Conservation (phyloP, 1,284 basidiomycete genomes). For the Austropuccinia psidii region DNA sequence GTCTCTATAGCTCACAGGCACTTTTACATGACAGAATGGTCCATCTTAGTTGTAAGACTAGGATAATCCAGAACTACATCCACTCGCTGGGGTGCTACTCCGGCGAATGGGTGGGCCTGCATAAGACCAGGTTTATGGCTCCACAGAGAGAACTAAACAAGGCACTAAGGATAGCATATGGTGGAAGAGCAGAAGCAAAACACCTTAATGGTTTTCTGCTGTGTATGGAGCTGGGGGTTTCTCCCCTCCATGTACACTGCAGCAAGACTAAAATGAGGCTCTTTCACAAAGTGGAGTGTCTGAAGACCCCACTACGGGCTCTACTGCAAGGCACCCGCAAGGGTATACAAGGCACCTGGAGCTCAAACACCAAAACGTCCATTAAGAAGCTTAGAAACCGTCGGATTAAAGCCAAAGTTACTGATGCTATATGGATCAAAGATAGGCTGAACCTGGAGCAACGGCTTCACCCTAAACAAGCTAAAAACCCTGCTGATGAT, state of each 20-base stretch:
- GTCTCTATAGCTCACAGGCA: background rate
- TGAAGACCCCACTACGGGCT: background rate
- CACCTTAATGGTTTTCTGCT: background rate
- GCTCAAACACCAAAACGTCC: background rate
- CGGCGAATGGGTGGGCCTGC: background rate
- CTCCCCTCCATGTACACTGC: background rate
- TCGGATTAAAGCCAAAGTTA: no score
- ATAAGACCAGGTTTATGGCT: background rate
- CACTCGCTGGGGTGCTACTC: background rate
- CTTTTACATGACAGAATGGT: background rate
- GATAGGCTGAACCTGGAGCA: background rate
- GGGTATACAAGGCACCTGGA: background rate
- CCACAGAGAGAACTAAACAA: background rate
- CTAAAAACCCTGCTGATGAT: background rate
- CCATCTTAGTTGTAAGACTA: background rate
- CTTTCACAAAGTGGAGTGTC: background rate
- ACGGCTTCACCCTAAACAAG: background rate
- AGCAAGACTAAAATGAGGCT: background rate
- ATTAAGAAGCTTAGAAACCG: background rate
- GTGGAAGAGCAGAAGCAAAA: background rate
- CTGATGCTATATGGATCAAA: no score
- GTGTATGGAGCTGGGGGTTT: background rate
- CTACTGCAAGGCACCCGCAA: background rate
- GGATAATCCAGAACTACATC: background rate
- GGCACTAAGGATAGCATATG: background rate